Evolutionary conservation across 2,329 filamentous ascomycete genomes (phyloP).

Genomic region (Zasmidium citrigriseum): DNA sequence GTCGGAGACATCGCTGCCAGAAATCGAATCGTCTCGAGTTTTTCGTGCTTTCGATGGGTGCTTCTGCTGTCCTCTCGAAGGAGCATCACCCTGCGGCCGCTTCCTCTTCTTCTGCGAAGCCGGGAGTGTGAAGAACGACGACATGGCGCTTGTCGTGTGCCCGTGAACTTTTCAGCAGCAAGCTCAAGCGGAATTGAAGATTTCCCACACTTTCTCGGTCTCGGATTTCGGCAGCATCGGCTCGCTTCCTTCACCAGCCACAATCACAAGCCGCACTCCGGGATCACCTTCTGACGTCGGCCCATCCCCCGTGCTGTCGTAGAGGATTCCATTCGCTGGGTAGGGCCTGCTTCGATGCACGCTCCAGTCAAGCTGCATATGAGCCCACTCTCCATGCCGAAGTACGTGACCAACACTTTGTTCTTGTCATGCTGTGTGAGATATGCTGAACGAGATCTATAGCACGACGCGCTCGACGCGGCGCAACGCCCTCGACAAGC

Average conservation of each 20-base stretch:
- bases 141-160: slow-evolving; percentile 58
- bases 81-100: slow-evolving; percentile 59
- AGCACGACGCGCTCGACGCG: slow-evolving; percentile 38
- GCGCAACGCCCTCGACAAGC: slow-evolving; percentile 52
- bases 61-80: slow-evolving; percentile 49
- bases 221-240: background rate
- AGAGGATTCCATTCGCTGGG: background rate
- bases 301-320: background rate
- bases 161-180: slow-evolving; percentile 2
- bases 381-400: background rate
- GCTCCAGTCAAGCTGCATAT: background rate
- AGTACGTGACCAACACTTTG: background rate
- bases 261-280: background rate
- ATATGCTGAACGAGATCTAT: slow-evolving; percentile 23
- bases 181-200: background rate
- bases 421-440: background rate
- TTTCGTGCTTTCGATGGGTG: slow-evolving; percentile 47
- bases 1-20: slow-evolving; percentile 75
- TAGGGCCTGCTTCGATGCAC: background rate
- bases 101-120: slow-evolving; percentile 90
- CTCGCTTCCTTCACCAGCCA: background rate
- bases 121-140: slow-evolving; percentile 92
- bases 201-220: too few relatives aligned
- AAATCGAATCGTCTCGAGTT: slow-evolving; percentile 76
- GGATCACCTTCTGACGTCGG: background rate